Evolutionary conservation across 352 stramenopile genomes (phyloP), one percentile per base, ranked within the genome.

Genomic region (Elongisporangium prolatum): DNA sequence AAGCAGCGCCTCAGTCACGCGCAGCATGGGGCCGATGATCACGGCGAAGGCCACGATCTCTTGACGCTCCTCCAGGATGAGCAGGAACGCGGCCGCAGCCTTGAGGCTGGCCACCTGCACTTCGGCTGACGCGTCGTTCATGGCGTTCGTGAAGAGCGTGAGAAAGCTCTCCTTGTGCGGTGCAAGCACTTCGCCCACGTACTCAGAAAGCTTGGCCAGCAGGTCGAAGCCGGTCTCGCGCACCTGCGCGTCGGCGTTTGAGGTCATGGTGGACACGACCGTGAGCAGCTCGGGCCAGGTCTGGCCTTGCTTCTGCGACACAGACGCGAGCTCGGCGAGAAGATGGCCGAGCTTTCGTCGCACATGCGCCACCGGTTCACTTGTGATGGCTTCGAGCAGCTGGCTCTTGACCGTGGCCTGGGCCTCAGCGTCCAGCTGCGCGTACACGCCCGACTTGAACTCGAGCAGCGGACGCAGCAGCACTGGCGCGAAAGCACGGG

Each of bases 81-180:
- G 60, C 34, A 95, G 61, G 66, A 92, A 93, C 38, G 80, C 76
- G 16, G 77, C 72, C 3, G 82, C 62, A 24, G 86, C 84, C 69
- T 89, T 92, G 56, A 91, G 69, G 40, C 72, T 79, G 21, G 86
- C 78, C 54, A 88, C 78, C 65, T 89, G 80, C 51, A 91, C 77
- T 20, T 91, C 76, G 54, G 53, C 63, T 48, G 73, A 83, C 6
- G 57, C 47, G 67, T 91, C 82, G 54, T 89, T 87, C 22, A 91
- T 71, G 50, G 82, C 71, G 58, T 78, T 87, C 16, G 75, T 77
- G 63, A 89, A 93, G 37, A 91, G 78, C 64, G 77, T 84, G 48
- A 91, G 68, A 67, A 91, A 92, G 67, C 69, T 85, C 56, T 92
- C 71, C 57, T 89, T 87, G 77, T 95, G 84, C 13, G 84, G 76